Conservation (phyloP, 139 green algal species). For the Chlamydomonas sp. region DNA sequence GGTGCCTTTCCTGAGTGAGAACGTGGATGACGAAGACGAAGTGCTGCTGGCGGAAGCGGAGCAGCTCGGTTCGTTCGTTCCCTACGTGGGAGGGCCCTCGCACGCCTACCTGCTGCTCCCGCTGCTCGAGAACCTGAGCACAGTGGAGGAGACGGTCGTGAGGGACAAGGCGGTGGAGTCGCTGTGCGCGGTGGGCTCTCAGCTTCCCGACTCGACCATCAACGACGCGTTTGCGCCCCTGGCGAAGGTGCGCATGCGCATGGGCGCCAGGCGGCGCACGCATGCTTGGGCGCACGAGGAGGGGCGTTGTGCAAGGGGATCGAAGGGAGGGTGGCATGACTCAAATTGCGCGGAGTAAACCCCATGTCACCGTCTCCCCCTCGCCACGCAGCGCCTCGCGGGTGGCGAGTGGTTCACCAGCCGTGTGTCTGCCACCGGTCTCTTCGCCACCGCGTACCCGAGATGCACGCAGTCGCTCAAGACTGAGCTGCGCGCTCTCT, state of each 20-base stretch:
- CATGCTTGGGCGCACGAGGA: too few species aligned
- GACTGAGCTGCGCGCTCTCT: constrained; percentile 72
- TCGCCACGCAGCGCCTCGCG: constrained; percentile 68
- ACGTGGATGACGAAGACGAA: constrained; percentile 95
- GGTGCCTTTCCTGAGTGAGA: constrained; percentile 95
- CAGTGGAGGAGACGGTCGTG: constrained; percentile 97
- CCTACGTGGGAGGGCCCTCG: constrained; percentile 79
- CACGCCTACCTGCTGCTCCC: constrained; percentile 75
- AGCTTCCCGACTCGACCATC: constrained; percentile 62
- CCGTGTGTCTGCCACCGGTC: constrained; percentile 80
- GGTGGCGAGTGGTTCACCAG: constrained; percentile 95
- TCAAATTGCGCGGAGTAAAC: too few species aligned
- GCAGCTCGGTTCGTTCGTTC: constrained; percentile 92
- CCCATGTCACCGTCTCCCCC: too few species aligned
- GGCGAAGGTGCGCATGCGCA: constrained; percentile 79
- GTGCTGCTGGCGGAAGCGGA: constrained; percentile 95
- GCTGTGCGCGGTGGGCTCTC: constrained; percentile 64
- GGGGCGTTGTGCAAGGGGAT: too few species aligned
- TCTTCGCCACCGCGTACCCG: constrained; percentile 83
- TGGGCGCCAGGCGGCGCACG: too few species aligned
- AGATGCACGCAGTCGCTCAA: constrained; percentile 27
- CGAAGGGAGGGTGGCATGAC: too few species aligned
- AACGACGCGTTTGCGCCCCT: constrained; percentile 75
- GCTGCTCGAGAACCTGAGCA: constrained; percentile 87
- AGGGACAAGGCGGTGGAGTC: constrained; percentile 88